These are phyloP conservation scores for Melanogaster broomeanus DNA, from an alignment of 768 basidiomycete genomes.

Conservation along the genomic window DNA sequence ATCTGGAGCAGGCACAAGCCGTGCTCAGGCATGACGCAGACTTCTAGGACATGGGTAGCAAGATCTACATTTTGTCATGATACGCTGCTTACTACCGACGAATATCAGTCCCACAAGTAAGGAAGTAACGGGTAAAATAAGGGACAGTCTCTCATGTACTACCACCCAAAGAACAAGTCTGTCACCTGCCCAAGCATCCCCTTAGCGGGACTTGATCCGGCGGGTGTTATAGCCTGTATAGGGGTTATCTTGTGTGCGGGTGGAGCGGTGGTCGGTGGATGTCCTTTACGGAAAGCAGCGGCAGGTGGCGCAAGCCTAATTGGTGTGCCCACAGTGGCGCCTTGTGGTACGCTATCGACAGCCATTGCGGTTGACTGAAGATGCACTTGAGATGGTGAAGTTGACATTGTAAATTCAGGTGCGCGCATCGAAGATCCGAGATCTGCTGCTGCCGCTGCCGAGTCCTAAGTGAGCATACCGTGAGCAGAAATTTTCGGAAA, in stretches of 20 bases:
- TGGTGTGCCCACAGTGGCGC: conserved; percentile 63
- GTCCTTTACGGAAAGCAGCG: conserved; percentile 66
- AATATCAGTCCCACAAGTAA: not conserved
- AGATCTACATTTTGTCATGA: not conserved
- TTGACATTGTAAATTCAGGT: conserved; percentile 16
- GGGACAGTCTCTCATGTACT: conserved; percentile 19
- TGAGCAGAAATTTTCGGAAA: conserved; percentile 1
- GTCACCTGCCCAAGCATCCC: conserved; percentile 73
- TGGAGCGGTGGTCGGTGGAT: conserved; percentile 19
- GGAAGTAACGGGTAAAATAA: not conserved
- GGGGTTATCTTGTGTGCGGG: conserved; percentile 24
- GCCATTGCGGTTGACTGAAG: conserved; percentile 45
- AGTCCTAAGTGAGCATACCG: conserved; percentile 49
- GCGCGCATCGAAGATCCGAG: conserved; percentile 40
- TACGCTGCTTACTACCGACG: not conserved
- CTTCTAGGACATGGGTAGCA: not conserved
- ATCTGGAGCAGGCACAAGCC: too few species aligned
- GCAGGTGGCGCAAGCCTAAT: conserved; percentile 71
- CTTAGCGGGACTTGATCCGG: conserved; percentile 46
- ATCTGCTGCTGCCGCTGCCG: conserved; percentile 54
- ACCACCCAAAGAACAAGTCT: conserved; percentile 85
- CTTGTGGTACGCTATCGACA: conserved; percentile 43
- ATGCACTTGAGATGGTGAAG: conserved; percentile 8
- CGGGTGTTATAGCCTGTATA: conserved; percentile 8
- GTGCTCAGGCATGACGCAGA: too few species aligned